Percentiles rank a stretch among this genome's conserved stretches.
Conservation (phyloP, 2,329 filamentous ascomycete species). For the Orbilia javanica region DNA sequence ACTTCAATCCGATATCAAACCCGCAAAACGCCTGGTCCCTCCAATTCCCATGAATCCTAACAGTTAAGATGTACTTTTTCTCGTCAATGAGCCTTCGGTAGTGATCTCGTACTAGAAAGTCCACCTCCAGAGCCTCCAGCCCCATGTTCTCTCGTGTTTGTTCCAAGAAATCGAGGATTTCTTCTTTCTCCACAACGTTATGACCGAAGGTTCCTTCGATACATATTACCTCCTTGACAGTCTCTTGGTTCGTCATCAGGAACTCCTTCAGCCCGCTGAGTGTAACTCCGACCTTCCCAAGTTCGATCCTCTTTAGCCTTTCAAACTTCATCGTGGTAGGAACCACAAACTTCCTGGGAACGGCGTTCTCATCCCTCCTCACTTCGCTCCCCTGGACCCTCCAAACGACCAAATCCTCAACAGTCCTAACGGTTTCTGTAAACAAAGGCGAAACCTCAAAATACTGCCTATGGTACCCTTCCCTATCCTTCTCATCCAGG, state of each 20-base stretch:
- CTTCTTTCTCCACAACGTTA: background rate
- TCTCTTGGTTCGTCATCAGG: slow-evolving; percentile 24
- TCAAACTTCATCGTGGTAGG: slow-evolving; percentile 20
- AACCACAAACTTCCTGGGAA: slow-evolving; percentile 21
- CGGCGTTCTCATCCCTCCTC: slow-evolving; percentile 4
- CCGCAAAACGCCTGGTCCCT: slow-evolving; percentile 30
- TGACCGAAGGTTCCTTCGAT: slow-evolving; percentile 26
- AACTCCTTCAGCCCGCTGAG: slow-evolving; percentile 21
- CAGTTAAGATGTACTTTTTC: slow-evolving; percentile 30
- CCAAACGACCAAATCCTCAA: slow-evolving; percentile 44
- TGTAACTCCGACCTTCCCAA: slow-evolving; percentile 20
- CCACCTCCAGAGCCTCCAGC: slow-evolving; percentile 11
- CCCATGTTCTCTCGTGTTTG: background rate
- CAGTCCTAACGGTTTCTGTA: slow-evolving; percentile 28
- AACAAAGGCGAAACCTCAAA: slow-evolving; percentile 44
- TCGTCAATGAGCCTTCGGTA: slow-evolving; percentile 29
- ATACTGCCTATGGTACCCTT: slow-evolving; percentile 42
- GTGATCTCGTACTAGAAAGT: slow-evolving; percentile 16
- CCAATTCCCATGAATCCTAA: slow-evolving; percentile 33
- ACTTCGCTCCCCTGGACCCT: slow-evolving; percentile 26
- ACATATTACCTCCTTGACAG: slow-evolving; percentile 31
- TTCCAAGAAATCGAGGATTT: slow-evolving; percentile 27
- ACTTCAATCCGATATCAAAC: slow-evolving; percentile 46
- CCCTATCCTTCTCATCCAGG: slow-evolving; percentile 49
- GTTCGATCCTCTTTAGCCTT: slow-evolving; percentile 26